Evolutionary conservation across 2,329 filamentous ascomycete genomes (phyloP), one percentile per base, ranked within the genome.

Genomic region (Dactylellina haptotyla): DNA sequence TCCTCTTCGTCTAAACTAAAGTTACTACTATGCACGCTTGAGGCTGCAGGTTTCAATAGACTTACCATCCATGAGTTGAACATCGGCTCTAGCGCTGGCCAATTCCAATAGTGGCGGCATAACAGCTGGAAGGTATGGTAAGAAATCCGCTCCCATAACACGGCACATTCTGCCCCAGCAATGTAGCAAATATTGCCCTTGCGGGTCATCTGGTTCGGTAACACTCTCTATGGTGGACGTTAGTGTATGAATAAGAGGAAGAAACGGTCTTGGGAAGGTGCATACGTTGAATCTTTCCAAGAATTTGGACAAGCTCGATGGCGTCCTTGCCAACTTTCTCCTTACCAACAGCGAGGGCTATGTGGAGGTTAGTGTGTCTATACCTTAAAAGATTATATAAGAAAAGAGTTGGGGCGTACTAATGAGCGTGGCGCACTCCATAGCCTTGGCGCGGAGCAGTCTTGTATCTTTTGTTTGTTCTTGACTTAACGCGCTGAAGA

Each of bases 121-220:
- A 75, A 99, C 95, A 54, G 88, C 93, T 37, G 90, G 88, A 61
- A 99, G 85, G 84, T 96, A 99, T 14, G 93, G 93, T 10, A 98
- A 85, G 81, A 99, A 99, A 78, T 97, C 93, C 51, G 87, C 84
- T 18, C 91, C 93, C 75, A 99, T 86, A 28, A 99, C 94, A 76
- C 95, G 90, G 82, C 94, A 98, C 95, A 99, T 99, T 53, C 95
- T 89, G 58, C 95, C 95, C 95, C 95, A 99, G 83, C 95, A 99
- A 84, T 99, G 95, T 82, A 99, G 91, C 34, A 99, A 86, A 81
- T 99, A 99, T 79, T 96, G 94, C 14, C 93, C 91, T 81, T 99
- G 95, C 39, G 95, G 95, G 79, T 99, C 95, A 78, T 99, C 95
- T 0, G 93, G 83, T 78, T 99, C 95, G 3, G 89, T 90, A 75